Base-by-base conservation (phyloP, 225 moss, liverwort and hornwort species). In the Pseudoscleropodium purum region DNA sequence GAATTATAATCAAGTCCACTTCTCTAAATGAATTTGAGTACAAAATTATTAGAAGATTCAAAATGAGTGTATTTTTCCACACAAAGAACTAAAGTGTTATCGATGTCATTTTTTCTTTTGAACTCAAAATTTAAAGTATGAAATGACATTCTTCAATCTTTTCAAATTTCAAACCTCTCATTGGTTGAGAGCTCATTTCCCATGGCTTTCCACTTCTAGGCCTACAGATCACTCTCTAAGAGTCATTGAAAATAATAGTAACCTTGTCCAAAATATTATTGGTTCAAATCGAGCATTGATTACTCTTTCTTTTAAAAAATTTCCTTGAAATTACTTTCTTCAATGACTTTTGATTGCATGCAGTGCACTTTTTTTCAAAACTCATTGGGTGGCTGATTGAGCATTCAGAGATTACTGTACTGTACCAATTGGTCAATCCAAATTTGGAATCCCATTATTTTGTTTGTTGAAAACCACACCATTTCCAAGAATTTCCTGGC, bases 71-170 rank as follows among this genome's bases (percentile, higher is more conserved):
- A 56, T 3, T 37, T 56, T 25, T 17, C 5, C 5, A 34, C 33
- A 14, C 14, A 8, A 51, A 77, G 7, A 27, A 34, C 25, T 54
- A 24, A 25, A 54, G 1, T 34, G 5, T 77, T 34, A 6, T 34
- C 0, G 1, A 36, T 2, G 2, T 77, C 15, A 5, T 54, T 16
- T 37, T 25, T 10, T 11, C 13, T 4, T 9, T 37, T 16, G 0
- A 37, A 9, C 7, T 79, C n/a, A 3, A 37, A 25, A 79, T 37
- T 79, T 10, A 4, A 16, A 49, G 34, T 37, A 56, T 11, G 10
- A 16, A 4, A 3, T 25, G 24, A 15, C 23, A 15, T 31, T 34
- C 10, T 17, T 34, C 10, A 2, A 2, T 17, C 16, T 26, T 15
- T 3, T 37, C 37, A 54, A 79, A 56, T 37, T 78, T 37, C 25